Base-by-base conservation (phyloP, 257 asterid species). In the Petunia secreta region DNA sequence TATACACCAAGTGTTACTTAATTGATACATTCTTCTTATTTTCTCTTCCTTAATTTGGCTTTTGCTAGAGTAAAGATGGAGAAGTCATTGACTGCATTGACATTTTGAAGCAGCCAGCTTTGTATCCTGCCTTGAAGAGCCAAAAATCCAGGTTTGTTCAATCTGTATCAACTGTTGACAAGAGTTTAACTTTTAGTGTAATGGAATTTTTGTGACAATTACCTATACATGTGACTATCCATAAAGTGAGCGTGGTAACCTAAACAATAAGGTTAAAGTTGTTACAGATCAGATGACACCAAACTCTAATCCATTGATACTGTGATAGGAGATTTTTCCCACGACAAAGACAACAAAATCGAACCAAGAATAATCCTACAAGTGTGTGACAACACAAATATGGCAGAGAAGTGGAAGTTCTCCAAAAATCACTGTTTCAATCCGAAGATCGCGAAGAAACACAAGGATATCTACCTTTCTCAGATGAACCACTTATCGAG, bases 371-470 rank as follows among this genome's bases (percentile, higher is more conserved):
- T 25, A 25, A 75, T 75, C 48, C 15, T 62, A 59, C 55, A 66
- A 82, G 6, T 54, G 75, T 44, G 50, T 65, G 46, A 80, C 87
- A 10, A 25, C 84, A 75, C 97, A 93, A 75, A 40, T 79, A 63
- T 91, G 98, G 98, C 95, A 84, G 4, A 88, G 39, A 83, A 89
- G 83, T 73, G 97, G 97, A 59, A 91, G 88, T 36, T 93, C 95
- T 80, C 95, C 97, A 0, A 83, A 85, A 66, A 95, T 95, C 10
- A 90, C 97, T 4, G 63, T 93, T 81, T 94, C 98, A 38, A 41
- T 90, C 37, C 82, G 95, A 53, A 88, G 91, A 75, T 68, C 8
- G 37, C 81, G 44, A 5, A 83, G 4, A 86, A 75, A 1, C 80
- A 84, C 65, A 79, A 82, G 38, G 83, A 53, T 55, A 1, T 78